Base-by-base conservation (phyloP, 176 grass and related monocot species). In the Ampelocalamus luodianensis region DNA sequence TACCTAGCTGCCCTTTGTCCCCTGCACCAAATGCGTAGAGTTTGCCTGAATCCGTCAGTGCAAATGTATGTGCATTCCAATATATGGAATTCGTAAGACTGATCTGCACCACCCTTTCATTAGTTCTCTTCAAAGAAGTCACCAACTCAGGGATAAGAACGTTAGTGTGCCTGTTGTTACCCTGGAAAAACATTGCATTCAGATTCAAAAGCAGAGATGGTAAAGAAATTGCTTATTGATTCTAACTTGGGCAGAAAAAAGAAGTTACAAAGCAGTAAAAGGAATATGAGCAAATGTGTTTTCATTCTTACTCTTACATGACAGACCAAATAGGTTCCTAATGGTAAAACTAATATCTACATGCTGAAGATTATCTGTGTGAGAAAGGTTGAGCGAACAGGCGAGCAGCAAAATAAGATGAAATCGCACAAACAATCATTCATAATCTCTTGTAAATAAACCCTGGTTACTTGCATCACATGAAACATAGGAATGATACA, bases 41-140 rank as follows among this genome's bases (percentile, higher is more conserved):
- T 68, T 82, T 94, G 16, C 92, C 95, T 13, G 92, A 91, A 76
- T 97, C 88, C 42, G 92, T 94, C 22, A 97, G 82, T 75, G 95
- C 95, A 48, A 97, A 94, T 79, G 95, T 97, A 85, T 97, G 95
- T 17, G 92, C 95, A 70, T 97, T 97, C 92, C 92, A 94, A 60
- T 97, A 94, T 79, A 94, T 92, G 3, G 95, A 97, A 66, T 97
- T 94, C 27, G 88, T 94, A 45, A 94, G 92, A 76, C 94, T 97
- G 82, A 94, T 89, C 62, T 94, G 87, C 38, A 92, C 92, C 59
- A 94, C 88, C 76, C 53, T 92, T 79, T 94, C 94, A 34, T 94
- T 83, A n/a, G 85, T 86, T 73, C 77, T 92, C 87, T 94, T 91
- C 68, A 97, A 85, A 58, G 95, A 97, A 72, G 88, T 92, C 36